These are phyloP conservation scores for Nakazawaea wyomingensis DNA, from an alignment of 805 yeast species.

Conservation along the genomic window DNA sequence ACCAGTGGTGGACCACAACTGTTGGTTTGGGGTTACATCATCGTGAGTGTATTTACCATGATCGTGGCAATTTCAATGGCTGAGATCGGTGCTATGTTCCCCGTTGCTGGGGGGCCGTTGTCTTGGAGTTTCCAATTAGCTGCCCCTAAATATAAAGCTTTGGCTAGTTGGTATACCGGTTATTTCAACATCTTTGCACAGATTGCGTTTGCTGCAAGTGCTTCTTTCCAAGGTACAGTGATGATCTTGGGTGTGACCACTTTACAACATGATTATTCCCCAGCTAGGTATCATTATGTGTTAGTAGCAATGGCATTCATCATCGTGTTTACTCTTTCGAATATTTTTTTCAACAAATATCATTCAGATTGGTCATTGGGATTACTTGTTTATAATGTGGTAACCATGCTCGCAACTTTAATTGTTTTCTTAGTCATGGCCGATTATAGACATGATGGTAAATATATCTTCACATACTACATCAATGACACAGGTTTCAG, in stretches of 20 bases:
- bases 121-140: slow-evolving; percentile 30
- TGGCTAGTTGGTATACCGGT: slow-evolving; percentile 27
- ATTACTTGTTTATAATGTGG: slow-evolving; percentile 17
- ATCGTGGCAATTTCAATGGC: slow-evolving; percentile 22
- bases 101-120: slow-evolving; percentile 29
- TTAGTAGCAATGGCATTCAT: slow-evolving; percentile 20
- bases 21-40: slow-evolving; percentile 24
- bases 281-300: slow-evolving; percentile 19
- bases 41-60: slow-evolving; percentile 21
- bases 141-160: slow-evolving; percentile 19
- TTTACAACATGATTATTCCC: slow-evolving; percentile 15
- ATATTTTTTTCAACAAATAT: slow-evolving; percentile 19
- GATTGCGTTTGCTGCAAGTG: slow-evolving; percentile 21
- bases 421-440: slow-evolving; percentile 18
- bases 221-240: slow-evolving; percentile 22
- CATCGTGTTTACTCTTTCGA: slow-evolving; percentile 18
- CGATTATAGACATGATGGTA: slow-evolving; percentile 19
- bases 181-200: slow-evolving; percentile 24
- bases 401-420: slow-evolving; percentile 18
- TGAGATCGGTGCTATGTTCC: slow-evolving; percentile 30
- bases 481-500: slow-evolving; percentile 20
- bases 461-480: slow-evolving; percentile 22
- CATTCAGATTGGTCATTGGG: slow-evolving; percentile 19
- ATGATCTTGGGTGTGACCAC: slow-evolving; percentile 19
- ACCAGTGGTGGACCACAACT: slow-evolving; percentile 22